Evolutionary conservation across 83 land plant species (phyloP), one percentile per base, ranked within the genome.

Genomic region (Isoetes engelmannii): DNA sequence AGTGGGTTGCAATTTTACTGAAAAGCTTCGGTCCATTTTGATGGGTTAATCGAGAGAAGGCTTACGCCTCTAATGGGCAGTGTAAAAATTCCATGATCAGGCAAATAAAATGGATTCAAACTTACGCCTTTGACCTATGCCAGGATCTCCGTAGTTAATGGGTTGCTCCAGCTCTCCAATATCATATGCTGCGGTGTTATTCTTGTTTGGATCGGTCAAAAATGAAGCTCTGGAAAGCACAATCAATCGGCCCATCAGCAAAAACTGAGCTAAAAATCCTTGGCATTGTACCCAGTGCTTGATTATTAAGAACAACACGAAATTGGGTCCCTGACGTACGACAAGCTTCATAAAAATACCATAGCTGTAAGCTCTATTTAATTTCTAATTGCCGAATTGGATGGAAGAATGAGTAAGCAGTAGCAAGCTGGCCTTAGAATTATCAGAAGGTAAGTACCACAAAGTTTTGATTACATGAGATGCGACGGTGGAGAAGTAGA

Each of bases 91-190:
- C 55, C 17, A 15, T 51, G 28, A 10, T 7, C 37, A 28, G 37
- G 37, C 37, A 28, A 28, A 2, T 28, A 28, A 28, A 28, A 28
- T 28, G 37, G 37, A 28, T 28, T 28, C 37, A 28, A 2, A 59
- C 62, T 59, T 59, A 59, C 62, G 18, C 4, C 62, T 18, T 59
- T 42, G 18, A 3, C 20, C 19, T 9, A 20, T 42, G 8, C 20
- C 62, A 18, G 18, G 18, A 7, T 19, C 28, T 10, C 62, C 20
- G 62, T 19, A 59, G 62, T 19, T 59, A 9, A 59, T 18, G 28
- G 62, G 62, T 42, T 59, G 62, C 62, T 59, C 62, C 18, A 59
- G 62, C 62, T 59, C 62, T 59, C 62, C 62, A 9, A 59, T 18
- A 59, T 59, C 62, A 37, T 59, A 59, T 12, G 18, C 62, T 12